These are phyloP conservation scores for Tillandsia leiboldiana DNA, from an alignment of 176 grass and related monocot species.

Conservation along the genomic window DNA sequence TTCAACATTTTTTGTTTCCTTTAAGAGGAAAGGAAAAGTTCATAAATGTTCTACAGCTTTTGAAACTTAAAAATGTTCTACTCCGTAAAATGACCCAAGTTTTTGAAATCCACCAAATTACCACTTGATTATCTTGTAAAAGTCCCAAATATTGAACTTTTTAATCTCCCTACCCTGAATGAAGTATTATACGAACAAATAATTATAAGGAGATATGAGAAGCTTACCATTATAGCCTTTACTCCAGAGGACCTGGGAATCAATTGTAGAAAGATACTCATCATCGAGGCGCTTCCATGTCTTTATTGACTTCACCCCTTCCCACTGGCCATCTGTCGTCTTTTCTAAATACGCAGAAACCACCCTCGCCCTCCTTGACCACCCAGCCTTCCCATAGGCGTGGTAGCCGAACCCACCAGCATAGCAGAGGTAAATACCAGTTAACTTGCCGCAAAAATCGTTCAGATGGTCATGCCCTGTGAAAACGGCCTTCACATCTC, in stretches of 20 bases:
- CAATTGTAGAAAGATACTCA: conserved; percentile 58
- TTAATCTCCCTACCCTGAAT: too few relatives aligned
- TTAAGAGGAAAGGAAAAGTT: too few relatives aligned
- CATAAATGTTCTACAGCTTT: too few relatives aligned
- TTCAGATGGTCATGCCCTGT: conserved; percentile 85
- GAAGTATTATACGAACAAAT: too few relatives aligned
- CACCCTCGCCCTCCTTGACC: conserved; percentile 86
- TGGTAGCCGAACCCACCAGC: conserved; percentile 97
- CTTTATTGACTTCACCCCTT: conserved; percentile 85
- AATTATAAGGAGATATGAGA: too few relatives aligned
- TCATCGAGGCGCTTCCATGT: conserved; percentile 97
- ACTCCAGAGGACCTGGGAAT: conserved; percentile 80
- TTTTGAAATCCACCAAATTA: not conserved
- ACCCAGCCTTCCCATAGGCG: conserved; percentile 86
- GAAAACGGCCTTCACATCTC: conserved; percentile 83
- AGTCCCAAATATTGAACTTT: not conserved
- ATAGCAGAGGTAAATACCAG: conserved; percentile 69
- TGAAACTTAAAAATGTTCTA: too few relatives aligned
- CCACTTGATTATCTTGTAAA: not conserved
- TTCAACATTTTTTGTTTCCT: too few relatives aligned
- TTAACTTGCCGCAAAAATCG: conserved; percentile 80
- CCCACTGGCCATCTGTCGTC: conserved; percentile 45
- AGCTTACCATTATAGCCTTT: conserved; percentile 55
- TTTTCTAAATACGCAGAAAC: conserved; percentile 74
- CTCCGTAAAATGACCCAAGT: too few relatives aligned